Evolutionary conservation across 768 basidiomycete species (phyloP).

Genomic region (Lepiota brunneoincarnata): DNA sequence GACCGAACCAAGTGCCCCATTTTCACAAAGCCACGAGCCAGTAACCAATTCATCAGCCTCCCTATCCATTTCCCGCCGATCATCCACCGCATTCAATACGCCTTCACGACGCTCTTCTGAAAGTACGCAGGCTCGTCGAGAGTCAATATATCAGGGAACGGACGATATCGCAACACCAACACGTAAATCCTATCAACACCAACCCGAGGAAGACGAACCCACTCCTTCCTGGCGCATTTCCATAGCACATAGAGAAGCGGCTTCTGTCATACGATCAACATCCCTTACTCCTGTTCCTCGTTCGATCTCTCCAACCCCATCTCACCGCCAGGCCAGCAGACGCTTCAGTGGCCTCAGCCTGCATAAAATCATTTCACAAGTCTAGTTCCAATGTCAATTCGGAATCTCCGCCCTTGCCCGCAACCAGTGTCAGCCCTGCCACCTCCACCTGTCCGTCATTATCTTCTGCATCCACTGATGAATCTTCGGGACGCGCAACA

Average conservation of each 20-base stretch:
- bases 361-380: constrained; percentile 32
- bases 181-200: background rate
- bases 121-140: background rate
- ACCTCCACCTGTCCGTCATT: constrained; percentile 18
- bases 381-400: constrained; percentile 1
- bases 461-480: constrained; percentile 17
- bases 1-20: background rate
- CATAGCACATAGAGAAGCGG: background rate
- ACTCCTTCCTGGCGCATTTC: constrained; percentile 2
- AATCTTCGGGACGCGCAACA: constrained; percentile 20
- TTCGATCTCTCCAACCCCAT: constrained; percentile 31
- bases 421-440: constrained; percentile 9
- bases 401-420: background rate
- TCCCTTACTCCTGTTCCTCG: constrained; percentile 20
- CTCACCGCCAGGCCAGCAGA: constrained; percentile 23
- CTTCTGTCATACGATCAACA: background rate
- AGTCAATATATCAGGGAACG: background rate
- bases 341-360: constrained; percentile 38
- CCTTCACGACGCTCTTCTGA: constrained; percentile 4
- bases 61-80: background rate
- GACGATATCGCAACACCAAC: background rate
- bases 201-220: background rate
- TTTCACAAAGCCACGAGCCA: background rate
- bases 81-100: background rate
- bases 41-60: background rate